Conservation (phyloP, 2,329 filamentous ascomycete species). For the Polytolypa hystricis region DNA sequence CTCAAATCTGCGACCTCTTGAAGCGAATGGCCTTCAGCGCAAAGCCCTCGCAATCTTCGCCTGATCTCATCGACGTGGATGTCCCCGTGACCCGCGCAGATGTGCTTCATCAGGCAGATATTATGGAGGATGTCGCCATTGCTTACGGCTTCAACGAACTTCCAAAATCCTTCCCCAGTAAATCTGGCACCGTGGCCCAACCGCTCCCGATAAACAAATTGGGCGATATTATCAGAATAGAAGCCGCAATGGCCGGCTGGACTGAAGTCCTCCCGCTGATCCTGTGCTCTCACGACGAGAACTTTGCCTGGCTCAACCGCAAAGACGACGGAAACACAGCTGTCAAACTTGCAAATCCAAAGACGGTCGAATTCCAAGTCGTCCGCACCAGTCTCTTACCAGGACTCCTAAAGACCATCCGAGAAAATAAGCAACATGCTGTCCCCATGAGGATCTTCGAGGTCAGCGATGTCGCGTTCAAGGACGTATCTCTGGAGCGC, state of each 20-base stretch:
- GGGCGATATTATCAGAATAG: slow-evolving; percentile 75
- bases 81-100: slow-evolving; percentile 87
- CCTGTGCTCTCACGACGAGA: slow-evolving; percentile 95
- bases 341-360: slow-evolving; percentile 79
- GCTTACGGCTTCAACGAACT: slow-evolving; percentile 97
- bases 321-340: slow-evolving; percentile 75
- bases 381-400: slow-evolving; percentile 79
- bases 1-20: slow-evolving; percentile 67
- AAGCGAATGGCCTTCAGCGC: slow-evolving; percentile 84
- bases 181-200: slow-evolving; percentile 74
- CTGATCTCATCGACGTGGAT: slow-evolving; percentile 65
- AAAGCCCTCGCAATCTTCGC: slow-evolving; percentile 57
- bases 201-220: slow-evolving; percentile 91
- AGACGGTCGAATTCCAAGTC: slow-evolving; percentile 86
- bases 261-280: slow-evolving; percentile 92
- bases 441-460: slow-evolving; percentile 91
- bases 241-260: slow-evolving; percentile 92
- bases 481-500: slow-evolving; percentile 69
- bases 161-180: slow-evolving; percentile 74
- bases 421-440: slow-evolving; percentile 81
- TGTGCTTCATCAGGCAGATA: slow-evolving; percentile 89
- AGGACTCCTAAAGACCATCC: slow-evolving; percentile 82
- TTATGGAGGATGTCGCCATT: slow-evolving; percentile 97
- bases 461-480: slow-evolving; percentile 82
- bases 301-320: slow-evolving; percentile 90